A percentile compares a stretch with the other conserved stretches of the same genome.
These are phyloP conservation scores for Sonneratia alba DNA, from an alignment of 345 rosid species.

Conservation along the genomic window DNA sequence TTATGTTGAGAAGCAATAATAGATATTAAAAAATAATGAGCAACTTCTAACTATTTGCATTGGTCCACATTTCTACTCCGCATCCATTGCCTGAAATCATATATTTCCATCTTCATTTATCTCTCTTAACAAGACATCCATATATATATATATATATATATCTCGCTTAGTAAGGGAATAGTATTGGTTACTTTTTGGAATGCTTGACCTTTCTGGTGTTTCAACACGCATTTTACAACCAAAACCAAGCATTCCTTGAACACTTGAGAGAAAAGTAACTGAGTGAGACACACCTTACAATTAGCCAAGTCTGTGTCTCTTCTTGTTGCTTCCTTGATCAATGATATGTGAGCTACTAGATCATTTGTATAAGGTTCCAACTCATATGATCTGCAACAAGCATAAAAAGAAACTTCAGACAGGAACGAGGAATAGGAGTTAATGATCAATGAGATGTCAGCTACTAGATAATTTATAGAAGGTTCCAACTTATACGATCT, in stretches of 20 bases:
- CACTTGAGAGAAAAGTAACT: neutral
- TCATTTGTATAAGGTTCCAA: conserved; percentile 39
- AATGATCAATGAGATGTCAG: conserved; percentile 18
- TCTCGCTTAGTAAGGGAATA: neutral
- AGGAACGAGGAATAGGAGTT: neutral
- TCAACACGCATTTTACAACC: neutral
- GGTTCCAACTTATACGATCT: conserved; percentile 36
- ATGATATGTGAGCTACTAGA: conserved; percentile 31
- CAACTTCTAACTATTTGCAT: neutral
- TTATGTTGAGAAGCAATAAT: neutral
- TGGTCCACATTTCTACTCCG: neutral
- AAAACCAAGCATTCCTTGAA: neutral
- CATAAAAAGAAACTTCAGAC: neutral
- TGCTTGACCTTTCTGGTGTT: neutral
- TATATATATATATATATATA: neutral
- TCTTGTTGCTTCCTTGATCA: conserved; percentile 38
- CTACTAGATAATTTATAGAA: conserved; percentile 35
- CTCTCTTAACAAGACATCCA: neutral
- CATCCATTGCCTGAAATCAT: neutral
- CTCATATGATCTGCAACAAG: conserved; percentile 25
- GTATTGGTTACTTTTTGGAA: neutral
- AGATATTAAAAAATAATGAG: neutral
- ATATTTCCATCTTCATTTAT: neutral
- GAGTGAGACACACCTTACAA: conserved; percentile 35
- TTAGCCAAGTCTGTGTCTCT: conserved; percentile 37